phyloP scores from a whole-genome alignment of 768 basidiomycete species.

The Mycena amicta region DNA sequence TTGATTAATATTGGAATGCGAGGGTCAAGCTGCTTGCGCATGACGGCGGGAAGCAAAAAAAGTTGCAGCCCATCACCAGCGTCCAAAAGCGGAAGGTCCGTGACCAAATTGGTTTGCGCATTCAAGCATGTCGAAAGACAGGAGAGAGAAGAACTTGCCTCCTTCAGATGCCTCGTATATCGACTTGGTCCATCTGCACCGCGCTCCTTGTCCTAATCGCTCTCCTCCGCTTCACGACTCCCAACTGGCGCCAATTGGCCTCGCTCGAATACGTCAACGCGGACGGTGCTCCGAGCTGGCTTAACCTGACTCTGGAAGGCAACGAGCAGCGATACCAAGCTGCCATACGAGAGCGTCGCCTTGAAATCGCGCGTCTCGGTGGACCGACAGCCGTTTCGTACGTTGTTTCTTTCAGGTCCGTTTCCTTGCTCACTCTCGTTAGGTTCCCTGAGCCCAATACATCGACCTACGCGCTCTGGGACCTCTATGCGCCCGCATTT shows the following conservation, averaged over 20 bases:
- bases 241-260: too few species aligned
- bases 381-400: too few species aligned
- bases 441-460: not conserved
- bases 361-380: not conserved
- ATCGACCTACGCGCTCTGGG: slow-evolving; percentile 1
- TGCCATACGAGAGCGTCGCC: not conserved
- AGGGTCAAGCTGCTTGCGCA: slow-evolving; percentile 90
- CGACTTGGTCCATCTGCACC: too few species aligned
- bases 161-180: too few species aligned
- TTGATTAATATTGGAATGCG: slow-evolving; percentile 90
- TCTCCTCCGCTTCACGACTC: too few species aligned
- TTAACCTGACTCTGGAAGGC: not conserved
- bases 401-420: too few species aligned
- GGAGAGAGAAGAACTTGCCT: too few species aligned
- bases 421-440: too few species aligned
- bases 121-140: too few species aligned
- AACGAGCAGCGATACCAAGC: not conserved
- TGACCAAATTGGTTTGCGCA: not conserved
- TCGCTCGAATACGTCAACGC: too few species aligned
- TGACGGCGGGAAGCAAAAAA: slow-evolving; percentile 28
- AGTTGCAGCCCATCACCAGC: not conserved
- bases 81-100: not conserved
- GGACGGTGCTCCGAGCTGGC: not conserved
- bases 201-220: too few species aligned
- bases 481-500: not conserved